Evolutionary conservation across 2,329 filamentous ascomycete species (phyloP).

Genomic region (Shiraia bambusicola): DNA sequence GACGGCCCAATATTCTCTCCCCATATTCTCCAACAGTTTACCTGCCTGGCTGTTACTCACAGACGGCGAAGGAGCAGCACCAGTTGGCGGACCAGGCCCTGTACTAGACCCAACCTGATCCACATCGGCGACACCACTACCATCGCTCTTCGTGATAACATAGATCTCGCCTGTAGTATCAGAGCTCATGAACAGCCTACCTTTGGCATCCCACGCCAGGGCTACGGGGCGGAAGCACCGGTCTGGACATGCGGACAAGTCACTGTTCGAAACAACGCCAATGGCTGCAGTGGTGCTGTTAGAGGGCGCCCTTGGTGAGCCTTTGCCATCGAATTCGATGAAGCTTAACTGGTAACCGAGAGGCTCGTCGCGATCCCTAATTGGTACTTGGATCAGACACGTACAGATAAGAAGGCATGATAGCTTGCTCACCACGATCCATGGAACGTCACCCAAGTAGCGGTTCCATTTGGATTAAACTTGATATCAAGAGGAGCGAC

Average conservation of each 20-base stretch:
- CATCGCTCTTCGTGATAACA: slow-evolving; percentile 46
- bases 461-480: slow-evolving; percentile 60
- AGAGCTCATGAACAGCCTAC: slow-evolving; percentile 62
- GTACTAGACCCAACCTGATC: slow-evolving; percentile 16
- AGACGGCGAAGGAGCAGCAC: slow-evolving; percentile 9
- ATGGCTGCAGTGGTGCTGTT: slow-evolving; percentile 53
- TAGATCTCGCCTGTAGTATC: slow-evolving; percentile 68
- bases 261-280: slow-evolving; percentile 59
- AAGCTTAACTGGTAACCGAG: slow-evolving; percentile 55
- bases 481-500: slow-evolving; percentile 71
- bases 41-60: slow-evolving; percentile 1
- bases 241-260: slow-evolving; percentile 56
- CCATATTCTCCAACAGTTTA: slow-evolving; percentile 2
- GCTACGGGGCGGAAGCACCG: slow-evolving; percentile 65
- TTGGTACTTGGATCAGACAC: neutral
- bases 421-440: slow-evolving; percentile 61
- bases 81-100: slow-evolving; percentile 11
- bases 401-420: neutral
- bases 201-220: slow-evolving; percentile 53
- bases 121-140: slow-evolving; percentile 30
- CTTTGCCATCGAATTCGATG: slow-evolving; percentile 49
- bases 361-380: slow-evolving; percentile 50
- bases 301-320: slow-evolving; percentile 47
- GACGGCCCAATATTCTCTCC: slow-evolving; percentile 10
- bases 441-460: slow-evolving; percentile 69